These are phyloP conservation scores for Microcyclosporella mali DNA, from an alignment of 2,329 filamentous ascomycete genomes.

Conservation along the genomic window DNA sequence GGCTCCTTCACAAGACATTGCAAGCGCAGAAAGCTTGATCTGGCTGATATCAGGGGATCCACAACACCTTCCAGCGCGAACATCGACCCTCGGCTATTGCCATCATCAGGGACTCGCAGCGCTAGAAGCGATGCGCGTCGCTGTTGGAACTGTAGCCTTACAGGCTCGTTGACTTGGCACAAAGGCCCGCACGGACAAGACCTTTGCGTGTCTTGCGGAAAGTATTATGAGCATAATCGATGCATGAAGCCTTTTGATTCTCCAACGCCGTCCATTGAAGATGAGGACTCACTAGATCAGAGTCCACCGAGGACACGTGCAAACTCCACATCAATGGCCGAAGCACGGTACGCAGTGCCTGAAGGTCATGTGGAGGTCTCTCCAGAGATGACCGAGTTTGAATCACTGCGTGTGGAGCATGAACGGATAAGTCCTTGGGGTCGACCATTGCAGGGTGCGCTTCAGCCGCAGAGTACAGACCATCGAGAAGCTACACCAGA, in stretches of 20 bases:
- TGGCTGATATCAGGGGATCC: background rate
- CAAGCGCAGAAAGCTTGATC: conserved; percentile 1
- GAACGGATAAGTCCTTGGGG: too few relatives aligned
- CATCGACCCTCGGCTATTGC: background rate
- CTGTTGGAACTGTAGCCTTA: conserved; percentile 27
- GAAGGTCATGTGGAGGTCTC: too few relatives aligned
- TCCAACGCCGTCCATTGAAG: conserved; percentile 13
- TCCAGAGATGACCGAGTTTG: too few relatives aligned
- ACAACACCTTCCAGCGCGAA: background rate
- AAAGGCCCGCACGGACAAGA: conserved; percentile 24
- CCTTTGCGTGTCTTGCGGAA: conserved; percentile 28
- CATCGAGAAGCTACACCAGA: too few relatives aligned
- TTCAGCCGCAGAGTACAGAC: too few relatives aligned
- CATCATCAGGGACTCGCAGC: conserved; percentile 3
- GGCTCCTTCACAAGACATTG: conserved; percentile 1
- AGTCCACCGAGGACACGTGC: too few relatives aligned
- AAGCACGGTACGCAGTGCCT: too few relatives aligned
- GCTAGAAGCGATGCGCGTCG: conserved; percentile 9
- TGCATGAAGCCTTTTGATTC: conserved; percentile 24
- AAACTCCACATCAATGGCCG: too few relatives aligned
- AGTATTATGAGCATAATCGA: conserved; percentile 27
- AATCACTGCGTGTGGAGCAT: too few relatives aligned
- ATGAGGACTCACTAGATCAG: background rate
- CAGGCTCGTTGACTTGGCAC: conserved; percentile 20
- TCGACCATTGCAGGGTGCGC: too few relatives aligned